Evolutionary conservation across 2,329 filamentous ascomycete species (phyloP).

Genomic region (Immersiporthe knoxdaviesiana): DNA sequence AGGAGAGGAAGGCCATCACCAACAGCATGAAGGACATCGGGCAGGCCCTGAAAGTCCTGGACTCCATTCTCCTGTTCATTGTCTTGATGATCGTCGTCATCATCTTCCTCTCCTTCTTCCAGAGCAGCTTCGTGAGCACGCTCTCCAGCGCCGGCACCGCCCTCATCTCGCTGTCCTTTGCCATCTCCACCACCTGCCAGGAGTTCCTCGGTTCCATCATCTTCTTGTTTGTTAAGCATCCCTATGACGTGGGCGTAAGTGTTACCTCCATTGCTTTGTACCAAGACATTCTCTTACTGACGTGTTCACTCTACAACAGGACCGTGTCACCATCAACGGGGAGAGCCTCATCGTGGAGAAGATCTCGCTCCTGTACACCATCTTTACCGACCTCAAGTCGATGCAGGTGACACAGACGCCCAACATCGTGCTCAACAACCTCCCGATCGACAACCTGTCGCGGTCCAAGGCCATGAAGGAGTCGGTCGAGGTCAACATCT

Average conservation of each 20-base stretch:
- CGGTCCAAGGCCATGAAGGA: constrained; percentile 93
- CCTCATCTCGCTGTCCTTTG: constrained; percentile 92
- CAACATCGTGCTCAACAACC: constrained; percentile 86
- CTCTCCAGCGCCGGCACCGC: constrained; percentile 89
- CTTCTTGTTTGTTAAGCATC: constrained; percentile 98
- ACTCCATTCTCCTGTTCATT: constrained; percentile 80
- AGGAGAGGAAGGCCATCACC: constrained; percentile 83
- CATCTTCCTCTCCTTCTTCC: constrained; percentile 88
- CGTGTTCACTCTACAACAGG: constrained; percentile 39
- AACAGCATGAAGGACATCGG: constrained; percentile 98
- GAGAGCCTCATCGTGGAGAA: constrained; percentile 83
- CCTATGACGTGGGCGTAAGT: constrained; percentile 78
- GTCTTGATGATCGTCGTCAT: constrained; percentile 81
- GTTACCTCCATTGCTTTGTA: too few relatives aligned
- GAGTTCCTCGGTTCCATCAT: constrained; percentile 98
- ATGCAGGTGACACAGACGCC: constrained; percentile 79
- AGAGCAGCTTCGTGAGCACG: constrained; percentile 81
- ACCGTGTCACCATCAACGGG: constrained; percentile 80
- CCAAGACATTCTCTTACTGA: background rate
- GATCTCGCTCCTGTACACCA: constrained; percentile 90
- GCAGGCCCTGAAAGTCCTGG: constrained; percentile 88
- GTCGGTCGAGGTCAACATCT: constrained; percentile 76
- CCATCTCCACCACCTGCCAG: constrained; percentile 89
- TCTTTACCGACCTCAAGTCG: constrained; percentile 83
- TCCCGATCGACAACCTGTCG: constrained; percentile 95